Evolutionary conservation across 2,329 filamentous ascomycete genomes (phyloP).

Genomic region (Venturiaceae sp.): DNA sequence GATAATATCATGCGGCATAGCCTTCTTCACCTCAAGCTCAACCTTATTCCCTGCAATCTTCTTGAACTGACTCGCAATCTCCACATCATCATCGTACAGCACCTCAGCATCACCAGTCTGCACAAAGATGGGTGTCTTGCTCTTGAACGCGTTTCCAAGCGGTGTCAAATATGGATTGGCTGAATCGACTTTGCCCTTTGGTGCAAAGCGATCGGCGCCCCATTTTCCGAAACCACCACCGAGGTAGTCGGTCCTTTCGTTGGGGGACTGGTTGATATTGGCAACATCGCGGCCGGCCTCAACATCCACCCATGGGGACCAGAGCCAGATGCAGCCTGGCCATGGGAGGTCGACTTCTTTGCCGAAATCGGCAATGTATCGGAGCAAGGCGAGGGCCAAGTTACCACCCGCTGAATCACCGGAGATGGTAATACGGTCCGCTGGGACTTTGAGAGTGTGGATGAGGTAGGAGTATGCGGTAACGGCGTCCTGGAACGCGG

Average conservation of each 20-base stretch:
- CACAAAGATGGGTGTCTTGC: slow-evolving; percentile 30
- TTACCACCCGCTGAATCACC: slow-evolving; percentile 44
- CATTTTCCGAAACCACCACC: slow-evolving; percentile 27
- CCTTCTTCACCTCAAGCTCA: slow-evolving; percentile 28
- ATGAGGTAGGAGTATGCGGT: slow-evolving; percentile 37
- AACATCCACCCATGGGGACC: slow-evolving; percentile 35
- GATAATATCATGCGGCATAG: slow-evolving; percentile 37
- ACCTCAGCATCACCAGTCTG: slow-evolving; percentile 31
- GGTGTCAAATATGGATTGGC: slow-evolving; percentile 29
- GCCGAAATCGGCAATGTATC: slow-evolving; percentile 35
- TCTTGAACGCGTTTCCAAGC: slow-evolving; percentile 27
- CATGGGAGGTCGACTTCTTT: slow-evolving; percentile 19
- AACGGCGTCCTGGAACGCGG: slow-evolving; percentile 39
- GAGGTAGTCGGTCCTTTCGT: slow-evolving; percentile 33
- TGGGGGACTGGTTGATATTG: slow-evolving; percentile 19
- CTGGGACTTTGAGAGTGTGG: slow-evolving; percentile 26
- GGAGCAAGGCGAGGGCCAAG: slow-evolving; percentile 32
- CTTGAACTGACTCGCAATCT: slow-evolving; percentile 27
- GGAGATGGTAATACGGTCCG: slow-evolving; percentile 31
- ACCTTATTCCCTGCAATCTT: slow-evolving; percentile 29
- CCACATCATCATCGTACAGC: slow-evolving; percentile 28
- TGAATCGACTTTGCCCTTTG: slow-evolving; percentile 12
- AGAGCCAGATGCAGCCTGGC: slow-evolving; percentile 30
- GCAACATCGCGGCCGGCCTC: slow-evolving; percentile 16
- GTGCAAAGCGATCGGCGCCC: slow-evolving; percentile 27